Conservation (phyloP, 768 basidiomycete genomes). For the Cystofilobasidium capitatum region DNA sequence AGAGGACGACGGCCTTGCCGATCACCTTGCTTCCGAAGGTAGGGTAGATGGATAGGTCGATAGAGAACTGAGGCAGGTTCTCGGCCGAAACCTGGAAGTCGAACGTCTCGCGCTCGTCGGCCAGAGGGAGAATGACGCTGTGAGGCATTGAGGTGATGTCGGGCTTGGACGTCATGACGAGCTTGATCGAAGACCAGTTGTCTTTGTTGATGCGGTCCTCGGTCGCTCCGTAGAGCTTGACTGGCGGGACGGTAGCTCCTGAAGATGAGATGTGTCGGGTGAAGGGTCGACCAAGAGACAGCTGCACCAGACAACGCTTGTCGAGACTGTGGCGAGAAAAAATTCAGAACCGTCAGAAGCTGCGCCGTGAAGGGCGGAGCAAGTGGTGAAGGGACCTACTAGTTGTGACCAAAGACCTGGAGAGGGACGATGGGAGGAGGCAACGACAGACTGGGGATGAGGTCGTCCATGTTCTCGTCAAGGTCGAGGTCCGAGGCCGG, state of each 20-base stretch:
- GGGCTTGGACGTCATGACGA: conserved; percentile 79
- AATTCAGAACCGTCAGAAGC: not conserved
- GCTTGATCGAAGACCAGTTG: conserved; percentile 64
- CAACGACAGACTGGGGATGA: conserved; percentile 86
- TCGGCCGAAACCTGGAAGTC: conserved; percentile 64
- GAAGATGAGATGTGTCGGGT: conserved; percentile 39
- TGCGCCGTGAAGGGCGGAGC: not conserved
- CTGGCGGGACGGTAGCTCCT: conserved; percentile 34
- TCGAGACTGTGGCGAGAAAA: conserved; percentile 54
- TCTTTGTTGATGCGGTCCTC: conserved; percentile 38
- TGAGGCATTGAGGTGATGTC: conserved; percentile 80
- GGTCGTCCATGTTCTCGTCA: conserved; percentile 55
- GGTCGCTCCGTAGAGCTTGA: conserved; percentile 47
- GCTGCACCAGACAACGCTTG: conserved; percentile 70
- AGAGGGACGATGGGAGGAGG: conserved; percentile 93
- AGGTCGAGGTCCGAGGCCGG: conserved; percentile 29
- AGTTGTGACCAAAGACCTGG: conserved; percentile 24
- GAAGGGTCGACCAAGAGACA: conserved; percentile 64
- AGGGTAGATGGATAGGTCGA: conserved; percentile 93
- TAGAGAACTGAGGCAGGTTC: conserved; percentile 57
- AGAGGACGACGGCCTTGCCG: conserved; percentile 78
- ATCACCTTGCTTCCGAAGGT: conserved; percentile 96
- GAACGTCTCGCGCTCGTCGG: conserved; percentile 59
- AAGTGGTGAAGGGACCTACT: not conserved
- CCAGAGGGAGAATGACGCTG: conserved; percentile 74